Percentiles rank a stretch among this genome's conserved stretches.
Conservation (phyloP, 23 red algal genomes). For the Agarophyton chilense region DNA sequence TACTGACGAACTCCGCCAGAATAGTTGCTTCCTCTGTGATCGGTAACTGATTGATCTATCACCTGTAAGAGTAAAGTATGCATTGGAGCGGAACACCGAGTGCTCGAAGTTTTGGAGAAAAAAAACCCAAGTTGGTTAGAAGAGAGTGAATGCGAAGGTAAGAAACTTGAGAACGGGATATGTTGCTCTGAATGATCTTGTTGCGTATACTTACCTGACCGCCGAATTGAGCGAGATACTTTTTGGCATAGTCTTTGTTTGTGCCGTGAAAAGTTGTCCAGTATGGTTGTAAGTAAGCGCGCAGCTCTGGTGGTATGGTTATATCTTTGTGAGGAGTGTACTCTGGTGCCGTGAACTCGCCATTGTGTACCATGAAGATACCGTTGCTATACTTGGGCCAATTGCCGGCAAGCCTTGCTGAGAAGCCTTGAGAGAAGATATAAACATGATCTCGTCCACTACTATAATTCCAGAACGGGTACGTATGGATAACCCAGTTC, state of each 20-base stretch:
- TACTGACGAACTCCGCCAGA: conserved; percentile 71
- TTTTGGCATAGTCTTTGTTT: not conserved
- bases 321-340: conserved; percentile 75
- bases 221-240: conserved; percentile 64
- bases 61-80: conserved; percentile 3
- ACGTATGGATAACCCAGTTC: conserved; percentile 12
- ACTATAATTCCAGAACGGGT: conserved; percentile 53
- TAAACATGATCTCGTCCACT: conserved; percentile 68
- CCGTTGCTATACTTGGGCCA: conserved; percentile 52
- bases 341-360: conserved; percentile 69
- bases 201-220: conserved; percentile 43
- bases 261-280: not conserved
- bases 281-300: conserved; percentile 39
- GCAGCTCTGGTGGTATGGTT: conserved; percentile 63
- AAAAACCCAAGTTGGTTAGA: not conserved
- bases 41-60: conserved; percentile 9
- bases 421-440: conserved; percentile 66
- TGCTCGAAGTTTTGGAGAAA: too few relatives aligned
- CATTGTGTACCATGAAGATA: conserved; percentile 79
- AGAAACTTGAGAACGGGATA: too few relatives aligned
- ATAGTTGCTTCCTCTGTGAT: conserved; percentile 65
- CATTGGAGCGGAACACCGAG: too few relatives aligned
- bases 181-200: too few relatives aligned
- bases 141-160: not conserved
- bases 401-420: conserved; percentile 55